Conservation (phyloP, 2,329 filamentous ascomycete species). For the Clarireedia paspali region DNA sequence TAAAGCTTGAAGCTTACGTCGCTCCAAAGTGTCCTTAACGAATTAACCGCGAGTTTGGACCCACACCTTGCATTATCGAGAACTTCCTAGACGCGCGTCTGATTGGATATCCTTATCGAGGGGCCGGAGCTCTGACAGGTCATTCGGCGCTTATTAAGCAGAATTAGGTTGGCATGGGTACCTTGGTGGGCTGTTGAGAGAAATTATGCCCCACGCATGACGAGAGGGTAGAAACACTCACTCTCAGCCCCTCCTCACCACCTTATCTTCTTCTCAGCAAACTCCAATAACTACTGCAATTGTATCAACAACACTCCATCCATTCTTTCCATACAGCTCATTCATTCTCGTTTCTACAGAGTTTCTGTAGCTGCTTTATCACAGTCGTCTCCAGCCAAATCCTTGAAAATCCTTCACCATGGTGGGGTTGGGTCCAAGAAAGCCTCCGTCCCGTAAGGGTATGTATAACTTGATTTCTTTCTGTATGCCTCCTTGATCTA, state of each 20-base stretch:
- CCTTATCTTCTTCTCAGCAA: too few species aligned
- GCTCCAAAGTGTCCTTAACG: constrained; percentile 18
- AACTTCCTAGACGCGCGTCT: background rate
- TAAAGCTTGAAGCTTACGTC: constrained; percentile 21
- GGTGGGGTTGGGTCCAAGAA: constrained; percentile 57
- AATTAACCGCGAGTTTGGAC: constrained; percentile 1
- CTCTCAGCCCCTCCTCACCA: too few species aligned
- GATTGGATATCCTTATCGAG: background rate
- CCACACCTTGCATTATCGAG: background rate
- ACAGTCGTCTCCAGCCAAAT: background rate
- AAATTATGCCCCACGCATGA: background rate
- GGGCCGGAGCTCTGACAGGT: too few species aligned
- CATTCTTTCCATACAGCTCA: background rate
- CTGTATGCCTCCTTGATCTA: background rate
- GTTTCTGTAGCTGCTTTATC: background rate
- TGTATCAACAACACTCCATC: too few species aligned
- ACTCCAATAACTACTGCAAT: too few species aligned
- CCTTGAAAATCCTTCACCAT: constrained; percentile 34
- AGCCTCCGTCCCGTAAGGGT: constrained; percentile 66
- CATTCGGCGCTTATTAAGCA: background rate
- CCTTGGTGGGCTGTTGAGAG: background rate
- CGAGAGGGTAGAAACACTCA: background rate
- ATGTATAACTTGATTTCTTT: constrained; percentile 33
- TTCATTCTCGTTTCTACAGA: background rate
- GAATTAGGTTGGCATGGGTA: background rate